These are phyloP conservation scores for Ensete glaucum DNA, from an alignment of 176 grass and related monocot species.

Conservation along the genomic window DNA sequence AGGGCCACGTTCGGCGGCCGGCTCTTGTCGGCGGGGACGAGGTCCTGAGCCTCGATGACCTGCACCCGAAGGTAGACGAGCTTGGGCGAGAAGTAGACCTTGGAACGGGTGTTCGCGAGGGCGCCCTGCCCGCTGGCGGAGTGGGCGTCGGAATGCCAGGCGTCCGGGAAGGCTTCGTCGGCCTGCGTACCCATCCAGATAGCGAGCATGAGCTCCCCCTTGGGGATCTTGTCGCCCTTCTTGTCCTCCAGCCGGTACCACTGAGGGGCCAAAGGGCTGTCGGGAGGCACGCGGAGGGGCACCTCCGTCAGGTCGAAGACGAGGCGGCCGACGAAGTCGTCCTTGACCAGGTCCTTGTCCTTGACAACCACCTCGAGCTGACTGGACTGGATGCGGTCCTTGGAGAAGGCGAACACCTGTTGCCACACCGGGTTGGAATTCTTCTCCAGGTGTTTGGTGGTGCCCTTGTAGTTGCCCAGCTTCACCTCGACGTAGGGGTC, in stretches of 20 bases:
- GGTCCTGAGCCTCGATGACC: conserved; percentile 58
- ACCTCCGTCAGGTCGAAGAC: conserved; percentile 48
- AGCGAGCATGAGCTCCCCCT: conserved; percentile 78
- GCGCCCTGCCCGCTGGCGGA: conserved; percentile 15
- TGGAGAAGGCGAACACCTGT: conserved; percentile 75
- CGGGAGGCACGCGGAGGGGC: conserved; percentile 44
- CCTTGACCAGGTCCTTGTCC: conserved; percentile 54
- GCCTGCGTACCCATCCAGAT: conserved; percentile 70
- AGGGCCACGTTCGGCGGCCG: conserved; percentile 24
- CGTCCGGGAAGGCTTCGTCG: conserved; percentile 71
- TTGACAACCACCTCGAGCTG: conserved; percentile 50
- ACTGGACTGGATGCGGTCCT: conserved; percentile 37
- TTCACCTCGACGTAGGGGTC: conserved; percentile 86
- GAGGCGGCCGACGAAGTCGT: conserved; percentile 64
- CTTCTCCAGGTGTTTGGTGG: conserved; percentile 49
- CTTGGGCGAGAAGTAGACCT: conserved; percentile 70
- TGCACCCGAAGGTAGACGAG: conserved; percentile 54
- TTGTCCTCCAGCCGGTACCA: conserved; percentile 59
- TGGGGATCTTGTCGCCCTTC: conserved; percentile 35
- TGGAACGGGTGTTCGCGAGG: conserved; percentile 39
- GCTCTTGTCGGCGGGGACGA: conserved; percentile 32
- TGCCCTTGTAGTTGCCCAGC: conserved; percentile 68
- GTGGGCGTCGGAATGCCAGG: conserved; percentile 78
- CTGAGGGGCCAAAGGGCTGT: conserved; percentile 66
- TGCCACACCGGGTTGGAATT: conserved; percentile 68